Conservation (phyloP, 805 yeast genomes). For the Kazachstania bromeliacearum region DNA sequence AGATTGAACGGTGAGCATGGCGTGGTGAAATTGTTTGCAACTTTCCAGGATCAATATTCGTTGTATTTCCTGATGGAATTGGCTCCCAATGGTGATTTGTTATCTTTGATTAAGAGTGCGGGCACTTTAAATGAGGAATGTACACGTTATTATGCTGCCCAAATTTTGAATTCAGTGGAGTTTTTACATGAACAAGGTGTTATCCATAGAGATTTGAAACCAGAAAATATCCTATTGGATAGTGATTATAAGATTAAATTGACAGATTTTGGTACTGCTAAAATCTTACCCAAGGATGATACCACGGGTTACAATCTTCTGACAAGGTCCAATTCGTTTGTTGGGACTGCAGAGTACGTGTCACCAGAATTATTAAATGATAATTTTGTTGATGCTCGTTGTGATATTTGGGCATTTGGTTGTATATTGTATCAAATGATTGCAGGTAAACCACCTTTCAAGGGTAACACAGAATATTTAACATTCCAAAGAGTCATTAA, state of each 20-base stretch:
- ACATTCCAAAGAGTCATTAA: conserved; percentile 84
- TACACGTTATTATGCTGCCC: conserved; percentile 72
- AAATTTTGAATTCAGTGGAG: conserved; percentile 77
- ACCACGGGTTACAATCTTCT: conserved; percentile 60
- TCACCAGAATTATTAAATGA: conserved; percentile 78
- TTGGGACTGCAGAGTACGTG: conserved; percentile 95
- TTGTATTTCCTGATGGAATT: conserved; percentile 87
- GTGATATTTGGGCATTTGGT: conserved; percentile 93
- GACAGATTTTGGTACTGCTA: conserved; percentile 97
- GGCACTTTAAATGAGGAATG: conserved; percentile 73
- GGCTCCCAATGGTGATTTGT: conserved; percentile 88
- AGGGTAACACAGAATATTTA: conserved; percentile 73
- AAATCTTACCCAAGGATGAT: conserved; percentile 25
- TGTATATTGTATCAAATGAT: conserved; percentile 79
- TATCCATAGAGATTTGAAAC: conserved; percentile 89
- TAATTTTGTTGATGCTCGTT: conserved; percentile 72
- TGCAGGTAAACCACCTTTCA: conserved; percentile 81
- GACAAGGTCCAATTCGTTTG: conserved; percentile 75
- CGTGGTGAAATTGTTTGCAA: conserved; percentile 79
- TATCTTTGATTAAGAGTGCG: conserved; percentile 63
- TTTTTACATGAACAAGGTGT: conserved; percentile 86
- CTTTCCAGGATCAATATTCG: conserved; percentile 86
- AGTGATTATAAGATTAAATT: conserved; percentile 80
- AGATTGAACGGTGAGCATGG: conserved; percentile 68
- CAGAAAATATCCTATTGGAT: conserved; percentile 82